Conservation (phyloP, 495 filamentous ascomycete species). For the Penicillium coffeae region DNA sequence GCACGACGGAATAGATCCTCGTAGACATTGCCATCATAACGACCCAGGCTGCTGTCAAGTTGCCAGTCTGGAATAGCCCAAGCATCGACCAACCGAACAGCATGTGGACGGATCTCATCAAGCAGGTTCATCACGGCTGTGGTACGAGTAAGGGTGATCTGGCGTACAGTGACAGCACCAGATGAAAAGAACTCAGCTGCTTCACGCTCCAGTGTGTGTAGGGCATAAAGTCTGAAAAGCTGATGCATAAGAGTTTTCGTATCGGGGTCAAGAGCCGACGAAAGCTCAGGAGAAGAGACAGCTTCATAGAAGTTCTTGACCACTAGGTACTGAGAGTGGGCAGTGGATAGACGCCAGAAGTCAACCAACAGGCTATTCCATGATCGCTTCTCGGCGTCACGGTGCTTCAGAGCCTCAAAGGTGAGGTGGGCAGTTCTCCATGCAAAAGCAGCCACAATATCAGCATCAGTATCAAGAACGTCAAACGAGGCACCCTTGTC, state of each 20-base stretch:
- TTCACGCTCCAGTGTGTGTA: slow-evolving; percentile 63
- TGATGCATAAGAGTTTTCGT: slow-evolving; percentile 53
- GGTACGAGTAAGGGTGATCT: slow-evolving; percentile 58
- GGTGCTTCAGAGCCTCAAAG: slow-evolving; percentile 67
- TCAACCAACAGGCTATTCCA: slow-evolving; percentile 72
- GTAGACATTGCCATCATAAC: slow-evolving; percentile 64
- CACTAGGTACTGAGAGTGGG: slow-evolving; percentile 65
- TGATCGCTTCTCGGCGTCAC: slow-evolving; percentile 62
- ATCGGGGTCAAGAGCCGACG: slow-evolving; percentile 45
- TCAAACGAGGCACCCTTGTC: slow-evolving; percentile 68
- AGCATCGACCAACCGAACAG: slow-evolving; percentile 60
- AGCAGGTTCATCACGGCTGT: slow-evolving; percentile 61
- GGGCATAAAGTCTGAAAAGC: slow-evolving; percentile 62
- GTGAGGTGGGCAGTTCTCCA: slow-evolving; percentile 67
- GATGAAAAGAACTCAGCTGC: slow-evolving; percentile 64
- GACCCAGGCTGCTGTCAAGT: slow-evolving; percentile 60
- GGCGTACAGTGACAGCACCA: slow-evolving; percentile 57
- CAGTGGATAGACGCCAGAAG: slow-evolving; percentile 66
- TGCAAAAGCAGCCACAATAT: slow-evolving; percentile 65
- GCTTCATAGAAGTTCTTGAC: slow-evolving; percentile 70
- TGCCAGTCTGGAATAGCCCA: slow-evolving; percentile 71
- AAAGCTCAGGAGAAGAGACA: slow-evolving; percentile 47
- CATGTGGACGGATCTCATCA: slow-evolving; percentile 64
- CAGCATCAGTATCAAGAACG: slow-evolving; percentile 56
- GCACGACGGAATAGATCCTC: slow-evolving; percentile 65